Conservation (phyloP, 179 eudicot genomes). For the Nepenthes alata region DNA sequence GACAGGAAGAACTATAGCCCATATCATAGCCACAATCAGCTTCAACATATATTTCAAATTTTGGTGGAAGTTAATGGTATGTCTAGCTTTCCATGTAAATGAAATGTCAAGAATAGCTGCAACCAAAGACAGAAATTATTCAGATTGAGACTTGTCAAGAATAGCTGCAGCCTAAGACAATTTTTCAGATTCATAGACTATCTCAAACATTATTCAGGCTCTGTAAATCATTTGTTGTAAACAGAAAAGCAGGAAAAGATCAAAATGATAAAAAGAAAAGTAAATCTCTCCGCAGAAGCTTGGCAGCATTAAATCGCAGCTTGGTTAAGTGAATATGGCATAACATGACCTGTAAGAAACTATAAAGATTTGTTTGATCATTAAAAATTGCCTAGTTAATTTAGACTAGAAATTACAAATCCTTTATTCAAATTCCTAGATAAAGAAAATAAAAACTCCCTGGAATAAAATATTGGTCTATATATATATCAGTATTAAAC, state of each 20-base stretch:
- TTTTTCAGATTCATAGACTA: not conserved
- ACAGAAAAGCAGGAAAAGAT: not conserved
- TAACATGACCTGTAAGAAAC: too few relatives aligned
- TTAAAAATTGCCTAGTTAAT: too few relatives aligned
- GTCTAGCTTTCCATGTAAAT: constrained; percentile 84
- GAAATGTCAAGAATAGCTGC: constrained; percentile 74
- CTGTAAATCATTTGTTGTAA: not conserved
- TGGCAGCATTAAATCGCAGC: too few relatives aligned
- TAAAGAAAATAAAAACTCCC: too few relatives aligned
- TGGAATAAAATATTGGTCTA: too few relatives aligned
- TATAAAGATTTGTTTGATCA: too few relatives aligned
- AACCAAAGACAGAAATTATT: constrained; percentile 5
- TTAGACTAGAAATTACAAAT: too few relatives aligned
- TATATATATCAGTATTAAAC: too few relatives aligned
- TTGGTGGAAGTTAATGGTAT: constrained; percentile 45
- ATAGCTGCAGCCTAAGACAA: constrained; percentile 26
- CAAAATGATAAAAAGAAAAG: too few relatives aligned
- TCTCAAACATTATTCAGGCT: not conserved
- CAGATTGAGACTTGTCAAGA: constrained; percentile 31
- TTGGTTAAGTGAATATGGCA: too few relatives aligned
- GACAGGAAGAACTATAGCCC: constrained; percentile 80
- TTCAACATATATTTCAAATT: constrained; percentile 39
- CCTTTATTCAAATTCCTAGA: too few relatives aligned
- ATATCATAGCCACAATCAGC: constrained; percentile 53
- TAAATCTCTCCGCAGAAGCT: too few relatives aligned